phyloP scores from a whole-genome alignment of 2,329 filamentous ascomycete species.

The Neofusicoccum cordaticola region DNA sequence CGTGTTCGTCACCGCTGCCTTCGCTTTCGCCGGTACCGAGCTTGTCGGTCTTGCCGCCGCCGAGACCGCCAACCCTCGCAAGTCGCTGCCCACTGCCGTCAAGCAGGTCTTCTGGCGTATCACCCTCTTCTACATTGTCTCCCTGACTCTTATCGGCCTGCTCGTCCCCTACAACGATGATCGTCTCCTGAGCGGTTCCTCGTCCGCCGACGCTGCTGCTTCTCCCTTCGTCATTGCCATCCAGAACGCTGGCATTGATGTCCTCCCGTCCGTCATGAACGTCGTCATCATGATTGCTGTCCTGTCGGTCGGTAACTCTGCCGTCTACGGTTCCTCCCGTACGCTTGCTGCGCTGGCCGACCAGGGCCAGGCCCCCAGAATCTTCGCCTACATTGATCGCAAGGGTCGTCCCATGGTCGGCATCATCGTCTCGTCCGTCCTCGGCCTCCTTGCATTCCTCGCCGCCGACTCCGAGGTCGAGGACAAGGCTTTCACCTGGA shows the following conservation, averaged over 20 bases:
- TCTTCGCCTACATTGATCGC: conserved; percentile 59
- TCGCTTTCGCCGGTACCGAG: conserved; percentile 73
- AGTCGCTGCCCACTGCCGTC: conserved; percentile 82
- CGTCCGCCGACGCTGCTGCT: conserved; percentile 65
- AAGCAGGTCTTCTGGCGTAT: conserved; percentile 98
- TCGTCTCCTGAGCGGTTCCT: conserved; percentile 58
- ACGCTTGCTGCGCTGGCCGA: conserved; percentile 88
- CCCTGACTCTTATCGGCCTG: conserved; percentile 75
- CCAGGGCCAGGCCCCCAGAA: conserved; percentile 59
- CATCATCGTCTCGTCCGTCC: conserved; percentile 51
- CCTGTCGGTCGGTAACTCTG: conserved; percentile 85
- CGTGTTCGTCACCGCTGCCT: conserved; percentile 74
- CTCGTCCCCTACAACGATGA: conserved; percentile 71
- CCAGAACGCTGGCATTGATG: conserved; percentile 74
- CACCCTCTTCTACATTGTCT: conserved; percentile 78
- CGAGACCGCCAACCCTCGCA: conserved; percentile 72
- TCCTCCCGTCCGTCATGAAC: conserved; percentile 87
- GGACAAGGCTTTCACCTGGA: conserved; percentile 74
- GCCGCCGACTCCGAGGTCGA: conserved; percentile 68
- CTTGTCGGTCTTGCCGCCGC: conserved; percentile 72
- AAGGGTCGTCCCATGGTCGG: conserved; percentile 42
- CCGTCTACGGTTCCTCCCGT: conserved; percentile 86
- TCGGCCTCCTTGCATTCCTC: conserved; percentile 65
- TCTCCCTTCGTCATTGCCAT: conserved; percentile 96
- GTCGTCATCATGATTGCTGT: conserved; percentile 88